These are phyloP conservation scores for Diaporthe sp. DNA, from an alignment of 2,329 filamentous ascomycete genomes.

Conservation along the genomic window DNA sequence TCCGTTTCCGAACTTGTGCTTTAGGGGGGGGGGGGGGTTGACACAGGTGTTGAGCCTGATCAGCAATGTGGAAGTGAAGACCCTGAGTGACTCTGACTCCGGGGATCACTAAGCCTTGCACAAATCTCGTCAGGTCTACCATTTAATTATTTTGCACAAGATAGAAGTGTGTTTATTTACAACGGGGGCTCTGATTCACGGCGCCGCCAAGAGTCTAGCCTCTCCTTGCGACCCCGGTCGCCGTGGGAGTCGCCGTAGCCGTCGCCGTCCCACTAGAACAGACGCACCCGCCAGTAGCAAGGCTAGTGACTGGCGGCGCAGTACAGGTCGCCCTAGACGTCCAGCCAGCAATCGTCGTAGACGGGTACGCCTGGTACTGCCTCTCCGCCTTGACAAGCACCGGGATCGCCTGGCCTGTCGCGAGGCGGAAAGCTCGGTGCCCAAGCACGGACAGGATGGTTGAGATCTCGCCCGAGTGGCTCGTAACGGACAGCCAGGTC, in stretches of 20 bases:
- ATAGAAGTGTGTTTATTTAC: background rate
- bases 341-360: constrained; percentile 54
- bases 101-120: background rate
- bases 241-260: background rate
- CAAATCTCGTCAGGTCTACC: background rate
- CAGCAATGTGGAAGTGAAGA: background rate
- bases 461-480: constrained; percentile 70
- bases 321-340: constrained; percentile 59
- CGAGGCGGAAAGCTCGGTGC: constrained; percentile 72
- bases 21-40: too few species aligned
- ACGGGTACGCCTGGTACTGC: constrained; percentile 46
- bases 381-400: constrained; percentile 74
- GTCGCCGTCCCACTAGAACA: constrained; percentile 9
- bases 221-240: background rate
- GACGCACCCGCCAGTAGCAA: constrained; percentile 57
- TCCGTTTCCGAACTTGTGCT: background rate
- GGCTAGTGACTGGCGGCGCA: constrained; percentile 60
- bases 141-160: background rate
- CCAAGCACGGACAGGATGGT: constrained; percentile 61
- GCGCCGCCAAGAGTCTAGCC: background rate
- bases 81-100: too few species aligned
- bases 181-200: background rate
- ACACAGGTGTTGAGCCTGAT: background rate
- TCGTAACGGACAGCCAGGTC: constrained; percentile 72
- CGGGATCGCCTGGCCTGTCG: constrained; percentile 78